Base-by-base conservation (phyloP, 495 filamentous ascomycete species). In the Astrothelium subdiscretum region DNA sequence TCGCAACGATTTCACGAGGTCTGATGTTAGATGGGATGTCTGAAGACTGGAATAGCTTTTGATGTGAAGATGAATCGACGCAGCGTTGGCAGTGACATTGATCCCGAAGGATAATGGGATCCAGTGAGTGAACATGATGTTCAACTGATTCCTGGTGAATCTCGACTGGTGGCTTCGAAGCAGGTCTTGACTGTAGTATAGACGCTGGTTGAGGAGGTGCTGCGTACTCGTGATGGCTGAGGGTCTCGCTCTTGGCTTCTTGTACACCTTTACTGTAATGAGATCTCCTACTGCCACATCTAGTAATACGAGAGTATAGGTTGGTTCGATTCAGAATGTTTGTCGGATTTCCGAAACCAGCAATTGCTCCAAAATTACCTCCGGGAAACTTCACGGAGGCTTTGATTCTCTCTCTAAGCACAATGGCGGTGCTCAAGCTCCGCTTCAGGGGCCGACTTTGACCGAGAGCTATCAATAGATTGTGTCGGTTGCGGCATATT, bases 41-140 rank as follows among this genome's bases (percentile, higher is more conserved):
- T 48, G 77, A 76, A 0, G 87, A 88, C 27, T 86, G 79, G 73
- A 92, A 92, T 32, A 80, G 83, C 72, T 92, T 92, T 69, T 97
- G 92, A 60, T 84, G 87, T 0, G 90, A 91, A 60, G 87, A 81
- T 1, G 81, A 80, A 72, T 96, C 85, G 43, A 92, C 80, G 72
- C 92, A 96, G 2, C 26, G 65, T 2, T 78, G 69, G 67, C 92
- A 96, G 40, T 76, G 67, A 71, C 92, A 97, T 42, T 80, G 68
- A 69, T 97, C 92, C 32, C 92, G 87, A 20, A 96, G 81, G 71
- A 84, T 87, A 54, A 83, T 59, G 32, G 63, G 63, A 57, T 73
- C 68, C 38, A 71, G 26, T 20, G 6, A 13, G n/a, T n/a, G 18
- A 13, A 60, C 11, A 5, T 31, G 22, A 27, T 3, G 15, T 22